phyloP scores from a whole-genome alignment of 2,329 filamentous ascomycete genomes.

The Endothia cerciana region DNA sequence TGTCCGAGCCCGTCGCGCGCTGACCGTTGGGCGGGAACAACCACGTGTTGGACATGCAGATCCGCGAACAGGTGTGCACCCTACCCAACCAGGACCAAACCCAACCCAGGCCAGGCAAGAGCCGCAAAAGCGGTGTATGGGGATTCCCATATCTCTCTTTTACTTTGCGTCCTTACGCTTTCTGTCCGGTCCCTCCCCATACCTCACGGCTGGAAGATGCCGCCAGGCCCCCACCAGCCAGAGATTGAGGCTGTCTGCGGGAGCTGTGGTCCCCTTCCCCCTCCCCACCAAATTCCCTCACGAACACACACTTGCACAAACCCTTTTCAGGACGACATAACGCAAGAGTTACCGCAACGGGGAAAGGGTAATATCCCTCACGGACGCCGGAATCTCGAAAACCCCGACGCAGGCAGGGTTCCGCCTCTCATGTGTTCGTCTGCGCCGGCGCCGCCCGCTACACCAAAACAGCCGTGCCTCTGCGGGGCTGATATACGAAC shows the following conservation, averaged over 20 bases:
- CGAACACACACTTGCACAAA: neutral
- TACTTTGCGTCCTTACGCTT: neutral
- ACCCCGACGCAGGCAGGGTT: too few relatives aligned
- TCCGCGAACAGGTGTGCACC: constrained; percentile 10
- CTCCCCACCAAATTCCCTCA: too few relatives aligned
- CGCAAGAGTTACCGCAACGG: neutral
- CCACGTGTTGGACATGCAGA: constrained; percentile 22
- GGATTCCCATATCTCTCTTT: neutral
- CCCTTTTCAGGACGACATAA: neutral
- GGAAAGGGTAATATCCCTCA: neutral
- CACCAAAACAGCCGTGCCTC: too few relatives aligned
- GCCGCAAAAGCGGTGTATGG: constrained; percentile 21
- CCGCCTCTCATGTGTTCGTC: too few relatives aligned
- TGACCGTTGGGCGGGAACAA: constrained; percentile 14
- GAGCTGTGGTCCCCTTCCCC: too few relatives aligned
- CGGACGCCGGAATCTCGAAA: too few relatives aligned
- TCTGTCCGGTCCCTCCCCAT: too few relatives aligned
- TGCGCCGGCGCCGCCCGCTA: too few relatives aligned
- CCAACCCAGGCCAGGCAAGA: neutral
- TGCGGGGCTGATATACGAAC: neutral
- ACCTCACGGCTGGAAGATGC: too few relatives aligned
- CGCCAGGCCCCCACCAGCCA: too few relatives aligned
- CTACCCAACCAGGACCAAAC: too few relatives aligned
- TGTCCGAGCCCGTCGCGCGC: neutral
- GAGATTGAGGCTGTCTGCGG: too few relatives aligned